Evolutionary conservation across 1,139 yeast species (phyloP), one percentile per base, ranked within the genome.

Genomic region (Arxiozyma heterogenica): DNA sequence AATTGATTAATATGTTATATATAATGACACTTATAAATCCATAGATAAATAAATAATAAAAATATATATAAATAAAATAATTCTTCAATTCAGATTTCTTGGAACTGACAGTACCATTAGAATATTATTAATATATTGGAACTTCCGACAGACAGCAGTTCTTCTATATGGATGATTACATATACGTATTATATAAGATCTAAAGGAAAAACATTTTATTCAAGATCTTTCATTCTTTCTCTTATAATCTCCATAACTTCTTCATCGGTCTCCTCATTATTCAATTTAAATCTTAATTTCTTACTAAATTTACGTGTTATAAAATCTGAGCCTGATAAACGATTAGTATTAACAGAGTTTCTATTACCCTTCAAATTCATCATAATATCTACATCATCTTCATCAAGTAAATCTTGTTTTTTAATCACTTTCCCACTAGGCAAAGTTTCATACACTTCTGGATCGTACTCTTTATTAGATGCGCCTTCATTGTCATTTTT

Each of bases 401-500:
- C 54, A 17, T 52, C 50, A 25, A 47, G 25, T 30, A 45, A 27
- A 25, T 51, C 53, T 54, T 76, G 74, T 49, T 76, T 71, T 61
- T 75, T 79, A 47, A 79, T 77, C 52, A 78, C 68, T 61, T 82
- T 82, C 20, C 93, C 93, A 69, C 88, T 83, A 0, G 93, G 93
- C 52, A 85, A 70, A 39, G 81, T 70, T 61, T 85, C 91, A 54
- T 73, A 78, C 30, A 64, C 67, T 4, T 64, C 61, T 23, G 67
- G 61, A 48, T 62, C 59, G 49, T 57, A 54, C 17, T 11, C 38
- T 18, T 21, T 20, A 41, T 41, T 20, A 3, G 39, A 4, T 12
- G 8, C 15, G 8, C 6, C n/a, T 34, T 22, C 48, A n/a, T 30
- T 20, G 12, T 27, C 42, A 20, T 22, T 17, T 12, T 22, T 43